Percentiles rank a stretch among this genome's conserved stretches.
phyloP scores from a whole-genome alignment of 2,329 filamentous ascomycete species.

The Juglanconis oblonga region DNA sequence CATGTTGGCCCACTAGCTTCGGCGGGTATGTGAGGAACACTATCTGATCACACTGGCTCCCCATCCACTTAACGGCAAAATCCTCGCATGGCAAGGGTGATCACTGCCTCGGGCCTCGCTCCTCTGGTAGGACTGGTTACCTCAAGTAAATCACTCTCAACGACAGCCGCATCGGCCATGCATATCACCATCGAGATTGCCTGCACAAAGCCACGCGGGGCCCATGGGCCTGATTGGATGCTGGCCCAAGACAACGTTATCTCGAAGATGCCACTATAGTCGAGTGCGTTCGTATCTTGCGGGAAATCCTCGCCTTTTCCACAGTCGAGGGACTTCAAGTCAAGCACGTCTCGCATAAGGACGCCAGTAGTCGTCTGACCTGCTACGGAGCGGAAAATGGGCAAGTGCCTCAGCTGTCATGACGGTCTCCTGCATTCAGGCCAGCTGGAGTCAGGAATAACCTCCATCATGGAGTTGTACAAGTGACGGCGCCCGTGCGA shows the following conservation, averaged over 20 bases:
- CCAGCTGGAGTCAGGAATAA: background rate
- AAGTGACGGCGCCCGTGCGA: background rate
- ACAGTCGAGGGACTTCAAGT: too few relatives aligned
- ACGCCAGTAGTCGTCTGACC: background rate
- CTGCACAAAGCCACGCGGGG: constrained; percentile 6
- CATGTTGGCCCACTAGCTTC: constrained; percentile 24
- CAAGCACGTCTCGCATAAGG: too few relatives aligned
- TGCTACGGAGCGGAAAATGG: background rate
- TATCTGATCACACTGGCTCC: constrained; percentile 8
- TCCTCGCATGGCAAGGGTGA: background rate
- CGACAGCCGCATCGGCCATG: background rate
- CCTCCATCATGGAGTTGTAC: background rate
- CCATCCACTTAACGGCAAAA: background rate
- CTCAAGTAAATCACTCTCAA: background rate
- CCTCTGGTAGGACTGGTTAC: background rate
- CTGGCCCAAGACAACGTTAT: background rate
- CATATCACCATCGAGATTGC: background rate
- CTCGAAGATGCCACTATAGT: background rate
- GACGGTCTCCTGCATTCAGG: background rate
- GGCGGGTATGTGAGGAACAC: constrained; percentile 27
- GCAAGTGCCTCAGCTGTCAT: background rate
- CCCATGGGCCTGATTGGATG: constrained; percentile 1
- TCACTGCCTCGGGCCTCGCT: background rate
- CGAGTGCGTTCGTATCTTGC: background rate
- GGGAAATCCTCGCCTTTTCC: too few relatives aligned